These are phyloP conservation scores for Gentiana dahurica DNA, from an alignment of 257 asterid species.

Conservation along the genomic window DNA sequence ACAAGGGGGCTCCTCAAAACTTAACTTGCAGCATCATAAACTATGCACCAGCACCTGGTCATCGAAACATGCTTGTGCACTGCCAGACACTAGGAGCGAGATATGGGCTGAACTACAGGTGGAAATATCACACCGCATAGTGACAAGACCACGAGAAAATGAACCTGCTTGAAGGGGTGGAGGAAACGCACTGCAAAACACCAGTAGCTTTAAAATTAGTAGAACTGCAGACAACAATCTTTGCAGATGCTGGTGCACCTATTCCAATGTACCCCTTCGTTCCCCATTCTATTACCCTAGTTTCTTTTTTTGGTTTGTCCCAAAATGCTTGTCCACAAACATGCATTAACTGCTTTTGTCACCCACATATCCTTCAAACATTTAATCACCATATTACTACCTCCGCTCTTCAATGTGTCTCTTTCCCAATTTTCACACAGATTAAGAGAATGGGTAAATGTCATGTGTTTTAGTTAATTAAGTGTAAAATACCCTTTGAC, in stretches of 20 bases:
- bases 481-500: no score
- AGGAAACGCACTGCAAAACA: conserved; percentile 71
- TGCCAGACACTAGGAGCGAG: conserved; percentile 90
- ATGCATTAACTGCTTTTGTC: no score
- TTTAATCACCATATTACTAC: no score
- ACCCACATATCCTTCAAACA: no score
- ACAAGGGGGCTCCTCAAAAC: background rate
- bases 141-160: conserved; percentile 94
- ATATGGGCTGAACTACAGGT: conserved; percentile 92
- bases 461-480: no score
- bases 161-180: conserved; percentile 97
- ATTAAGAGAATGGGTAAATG: no score
- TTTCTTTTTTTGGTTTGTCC: no score
- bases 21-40: background rate
- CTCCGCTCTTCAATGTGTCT: no score
- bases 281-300: no score
- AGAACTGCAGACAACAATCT: background rate
- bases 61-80: conserved; percentile 96
- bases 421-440: no score
- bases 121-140: conserved; percentile 93
- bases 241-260: background rate
- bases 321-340: no score
- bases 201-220: background rate
- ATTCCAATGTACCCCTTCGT: background rate
- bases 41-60: conserved; percentile 51